phyloP scores from a whole-genome alignment of 192 early-diverging fungal genomes.

The Coemansia erecta region DNA sequence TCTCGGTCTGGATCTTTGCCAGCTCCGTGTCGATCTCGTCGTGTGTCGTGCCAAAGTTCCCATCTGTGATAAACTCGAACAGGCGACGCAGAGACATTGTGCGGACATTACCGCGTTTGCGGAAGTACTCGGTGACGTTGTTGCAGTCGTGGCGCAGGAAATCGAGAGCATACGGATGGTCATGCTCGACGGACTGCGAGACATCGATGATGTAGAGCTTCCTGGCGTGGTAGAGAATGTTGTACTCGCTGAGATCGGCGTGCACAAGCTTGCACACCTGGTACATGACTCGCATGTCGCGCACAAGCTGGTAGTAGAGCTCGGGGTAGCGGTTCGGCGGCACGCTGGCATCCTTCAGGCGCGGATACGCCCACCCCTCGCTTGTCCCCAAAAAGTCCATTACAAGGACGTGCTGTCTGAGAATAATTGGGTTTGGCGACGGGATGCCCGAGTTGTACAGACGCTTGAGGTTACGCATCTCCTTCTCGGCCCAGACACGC shows the following conservation, averaged over 20 bases:
- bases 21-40: slow-evolving; percentile 68
- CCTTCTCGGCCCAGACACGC: slow-evolving; percentile 97
- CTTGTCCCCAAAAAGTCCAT: slow-evolving; percentile 93
- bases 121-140: slow-evolving; percentile 93
- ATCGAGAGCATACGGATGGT: slow-evolving; percentile 94
- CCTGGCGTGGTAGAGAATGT: slow-evolving; percentile 84
- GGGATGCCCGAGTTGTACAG: slow-evolving; percentile 81
- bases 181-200: slow-evolving; percentile 97
- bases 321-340: slow-evolving; percentile 66
- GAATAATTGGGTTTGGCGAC: slow-evolving; percentile 81
- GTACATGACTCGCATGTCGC: slow-evolving; percentile 89
- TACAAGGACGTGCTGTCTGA: slow-evolving; percentile 91
- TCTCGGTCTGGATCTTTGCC: slow-evolving; percentile 58
- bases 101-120: slow-evolving; percentile 63
- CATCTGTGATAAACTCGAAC: slow-evolving; percentile 84
- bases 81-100: slow-evolving; percentile 80
- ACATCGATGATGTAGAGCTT: slow-evolving; percentile 94
- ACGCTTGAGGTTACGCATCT: slow-evolving; percentile 97
- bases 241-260: slow-evolving; percentile 97
- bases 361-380: slow-evolving; percentile 90
- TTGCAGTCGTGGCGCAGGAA: slow-evolving; percentile 93
- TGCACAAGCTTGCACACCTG: slow-evolving; percentile 92
- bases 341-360: slow-evolving; percentile 91
- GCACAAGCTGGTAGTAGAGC: slow-evolving; percentile 81
- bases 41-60: slow-evolving; percentile 57